Evolutionary conservation across 163 green algal species (phyloP).

Genomic region (Volvox carteri): DNA sequence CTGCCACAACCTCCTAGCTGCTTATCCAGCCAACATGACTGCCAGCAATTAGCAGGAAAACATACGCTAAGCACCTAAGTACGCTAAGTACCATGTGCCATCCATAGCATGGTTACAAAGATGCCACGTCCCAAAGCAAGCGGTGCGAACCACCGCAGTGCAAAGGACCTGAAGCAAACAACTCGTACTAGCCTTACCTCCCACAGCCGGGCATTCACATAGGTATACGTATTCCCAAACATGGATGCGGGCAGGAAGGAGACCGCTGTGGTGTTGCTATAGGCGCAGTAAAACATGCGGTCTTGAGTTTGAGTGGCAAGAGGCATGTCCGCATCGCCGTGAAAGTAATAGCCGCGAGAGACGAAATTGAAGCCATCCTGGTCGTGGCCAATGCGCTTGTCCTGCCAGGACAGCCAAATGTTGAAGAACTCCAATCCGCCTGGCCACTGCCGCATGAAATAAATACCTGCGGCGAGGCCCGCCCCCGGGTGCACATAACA

Average conservation of each 20-base stretch:
- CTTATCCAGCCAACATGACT: too few relatives aligned
- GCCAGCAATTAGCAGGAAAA: too few relatives aligned
- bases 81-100: too few relatives aligned
- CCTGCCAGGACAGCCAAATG: conserved; percentile 54
- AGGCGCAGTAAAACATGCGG: conserved; percentile 35
- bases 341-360: background rate
- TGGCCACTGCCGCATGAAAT: conserved; percentile 60
- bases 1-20: too few relatives aligned
- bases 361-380: conserved; percentile 66
- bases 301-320: background rate
- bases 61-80: too few relatives aligned
- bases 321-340: conserved; percentile 23
- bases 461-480: conserved; percentile 30
- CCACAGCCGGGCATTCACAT: conserved; percentile 46
- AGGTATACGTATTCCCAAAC: conserved; percentile 68
- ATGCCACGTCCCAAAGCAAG: too few relatives aligned
- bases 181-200: too few relatives aligned
- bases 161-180: too few relatives aligned
- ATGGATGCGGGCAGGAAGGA: conserved; percentile 57
- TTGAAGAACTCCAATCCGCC: conserved; percentile 58
- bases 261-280: conserved; percentile 57
- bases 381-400: conserved; percentile 58
- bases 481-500: background rate
- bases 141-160: too few relatives aligned
- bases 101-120: too few relatives aligned